Conservation (phyloP, 2,329 filamentous ascomycete genomes). For the Trichophyton equinum region DNA sequence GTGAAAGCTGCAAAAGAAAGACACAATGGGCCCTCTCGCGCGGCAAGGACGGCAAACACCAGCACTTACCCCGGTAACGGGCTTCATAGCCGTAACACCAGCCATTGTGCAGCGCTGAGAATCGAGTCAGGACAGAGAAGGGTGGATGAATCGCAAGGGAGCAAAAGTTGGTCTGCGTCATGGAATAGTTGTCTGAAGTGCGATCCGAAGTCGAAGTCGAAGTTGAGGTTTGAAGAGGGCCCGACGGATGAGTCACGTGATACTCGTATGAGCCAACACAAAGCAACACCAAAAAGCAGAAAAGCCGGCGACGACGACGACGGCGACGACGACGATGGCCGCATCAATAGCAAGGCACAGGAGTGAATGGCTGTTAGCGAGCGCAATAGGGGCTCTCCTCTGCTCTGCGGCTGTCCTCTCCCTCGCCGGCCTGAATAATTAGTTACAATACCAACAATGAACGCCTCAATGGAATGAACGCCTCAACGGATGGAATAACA, state of each 20-base stretch:
- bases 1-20: not conserved
- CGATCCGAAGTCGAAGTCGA: conserved; percentile 10
- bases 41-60: not conserved
- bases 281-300: not conserved
- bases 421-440: not conserved
- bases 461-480: not conserved
- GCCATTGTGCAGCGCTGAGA: conserved; percentile 13
- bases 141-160: conserved; percentile 12
- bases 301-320: not conserved
- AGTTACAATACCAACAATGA: too few relatives aligned
- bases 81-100: conserved; percentile 33
- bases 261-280: not conserved
- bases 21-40: not conserved
- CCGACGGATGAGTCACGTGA: not conserved
- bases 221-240: not conserved
- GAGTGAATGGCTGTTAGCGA: not conserved
- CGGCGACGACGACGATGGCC: not conserved
- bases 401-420: not conserved
- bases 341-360: not conserved
- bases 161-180: not conserved
- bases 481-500: not conserved
- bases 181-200: not conserved
- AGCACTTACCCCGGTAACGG: conserved; percentile 37
- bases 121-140: conserved; percentile 14
- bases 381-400: not conserved